Conservation (phyloP, 805 yeast genomes). For the Saccharomycopsis sp. region DNA sequence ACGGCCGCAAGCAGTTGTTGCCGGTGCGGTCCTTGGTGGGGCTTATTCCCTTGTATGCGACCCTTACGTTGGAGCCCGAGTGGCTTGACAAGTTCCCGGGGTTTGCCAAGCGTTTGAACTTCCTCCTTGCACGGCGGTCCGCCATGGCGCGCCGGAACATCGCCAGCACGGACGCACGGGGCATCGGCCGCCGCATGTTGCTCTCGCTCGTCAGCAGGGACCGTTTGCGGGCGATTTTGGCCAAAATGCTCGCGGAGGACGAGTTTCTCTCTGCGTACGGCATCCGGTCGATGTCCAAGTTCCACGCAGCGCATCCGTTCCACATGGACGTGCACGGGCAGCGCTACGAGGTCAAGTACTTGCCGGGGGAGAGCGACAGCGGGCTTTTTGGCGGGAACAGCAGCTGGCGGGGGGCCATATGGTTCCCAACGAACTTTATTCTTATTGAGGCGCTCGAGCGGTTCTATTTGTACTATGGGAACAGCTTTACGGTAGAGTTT, state of each 20-base stretch:
- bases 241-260: conserved; percentile 74
- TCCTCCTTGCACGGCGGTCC: conserved; percentile 71
- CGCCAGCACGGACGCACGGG: conserved; percentile 73
- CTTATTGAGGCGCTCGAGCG: conserved; percentile 82
- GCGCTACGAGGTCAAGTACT: conserved; percentile 60
- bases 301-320: conserved; percentile 78
- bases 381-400: conserved; percentile 96
- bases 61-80: conserved; percentile 82
- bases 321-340: conserved; percentile 77
- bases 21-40: conserved; percentile 90
- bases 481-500: conserved; percentile 76
- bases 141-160: conserved; percentile 73
- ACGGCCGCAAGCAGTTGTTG: conserved; percentile 55
- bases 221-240: conserved; percentile 65
- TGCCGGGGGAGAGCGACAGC: conserved; percentile 85
- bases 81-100: conserved; percentile 69
- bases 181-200: conserved; percentile 75
- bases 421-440: conserved; percentile 90
- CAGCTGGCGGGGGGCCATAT: conserved; percentile 95
- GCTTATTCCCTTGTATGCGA: conserved; percentile 83
- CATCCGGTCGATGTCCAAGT: conserved; percentile 80
- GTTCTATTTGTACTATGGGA: conserved; percentile 82
- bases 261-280: conserved; percentile 85
- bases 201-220: conserved; percentile 78
- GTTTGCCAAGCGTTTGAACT: conserved; percentile 72